Conservation (phyloP, 768 basidiomycete genomes). For the Polyporus arcularius region DNA sequence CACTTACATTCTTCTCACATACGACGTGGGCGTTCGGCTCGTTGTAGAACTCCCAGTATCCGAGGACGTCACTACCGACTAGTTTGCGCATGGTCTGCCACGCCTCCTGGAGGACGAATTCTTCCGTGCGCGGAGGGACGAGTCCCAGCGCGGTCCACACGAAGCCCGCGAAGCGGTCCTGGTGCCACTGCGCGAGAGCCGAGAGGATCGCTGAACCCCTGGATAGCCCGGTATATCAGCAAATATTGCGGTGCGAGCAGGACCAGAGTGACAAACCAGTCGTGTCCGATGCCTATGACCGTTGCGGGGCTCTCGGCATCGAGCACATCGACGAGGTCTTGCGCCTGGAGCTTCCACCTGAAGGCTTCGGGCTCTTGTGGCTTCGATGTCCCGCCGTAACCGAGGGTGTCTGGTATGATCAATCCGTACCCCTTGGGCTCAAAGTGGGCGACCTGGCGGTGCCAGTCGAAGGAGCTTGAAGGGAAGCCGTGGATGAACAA, state of each 20-base stretch:
- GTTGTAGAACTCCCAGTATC: conserved; percentile 40
- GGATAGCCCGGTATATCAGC: not conserved
- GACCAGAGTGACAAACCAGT: conserved; percentile 28
- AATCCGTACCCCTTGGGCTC: conserved; percentile 42
- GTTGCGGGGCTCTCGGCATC: conserved; percentile 29
- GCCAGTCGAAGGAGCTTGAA: conserved; percentile 42
- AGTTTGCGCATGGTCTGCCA: conserved; percentile 25
- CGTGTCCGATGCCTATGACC: conserved; percentile 35
- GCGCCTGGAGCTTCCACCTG: conserved; percentile 21
- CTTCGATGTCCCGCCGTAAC: conserved; percentile 46
- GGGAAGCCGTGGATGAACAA: conserved; percentile 49
- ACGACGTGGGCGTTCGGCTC: not conserved
- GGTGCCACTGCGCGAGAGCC: conserved; percentile 36
- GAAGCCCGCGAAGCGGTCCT: conserved; percentile 41
- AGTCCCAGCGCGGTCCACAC: conserved; percentile 34
- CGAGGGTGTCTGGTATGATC: conserved; percentile 49
- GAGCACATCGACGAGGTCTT: conserved; percentile 37
- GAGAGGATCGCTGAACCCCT: conserved; percentile 39
- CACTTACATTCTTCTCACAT: conserved; percentile 7
- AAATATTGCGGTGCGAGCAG: too few relatives aligned
- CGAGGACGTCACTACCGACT: conserved; percentile 39
- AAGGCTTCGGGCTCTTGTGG: conserved; percentile 32
- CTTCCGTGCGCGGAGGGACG: conserved; percentile 25
- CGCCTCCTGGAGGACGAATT: conserved; percentile 26
- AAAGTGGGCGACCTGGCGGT: conserved; percentile 39